Conservation (phyloP, 1,284 basidiomycete species). For the Lentinula novae-zelandiae region DNA sequence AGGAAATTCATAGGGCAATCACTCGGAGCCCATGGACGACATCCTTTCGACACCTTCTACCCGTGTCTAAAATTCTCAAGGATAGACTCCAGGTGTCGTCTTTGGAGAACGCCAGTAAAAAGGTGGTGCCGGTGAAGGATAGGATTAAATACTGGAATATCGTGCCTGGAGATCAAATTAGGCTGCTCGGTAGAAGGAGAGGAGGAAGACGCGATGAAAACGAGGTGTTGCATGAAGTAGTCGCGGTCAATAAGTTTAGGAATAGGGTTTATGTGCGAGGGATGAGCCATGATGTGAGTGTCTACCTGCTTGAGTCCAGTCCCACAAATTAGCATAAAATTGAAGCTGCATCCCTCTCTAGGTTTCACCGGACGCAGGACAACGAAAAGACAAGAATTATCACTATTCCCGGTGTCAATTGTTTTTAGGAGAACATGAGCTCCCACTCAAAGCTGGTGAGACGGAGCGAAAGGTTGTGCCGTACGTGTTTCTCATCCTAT, state of each 20-base stretch:
- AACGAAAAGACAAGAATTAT: conserved; percentile 40
- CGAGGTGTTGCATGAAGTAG: conserved; percentile 60
- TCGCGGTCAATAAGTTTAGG: conserved; percentile 66
- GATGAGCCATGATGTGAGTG: conserved; percentile 45
- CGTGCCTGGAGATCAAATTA: conserved; percentile 77
- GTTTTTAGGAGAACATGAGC: conserved; percentile 63
- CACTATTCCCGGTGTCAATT: conserved; percentile 79
- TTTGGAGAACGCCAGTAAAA: conserved; percentile 32
- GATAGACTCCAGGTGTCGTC: conserved; percentile 26
- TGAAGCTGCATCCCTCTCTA: neutral
- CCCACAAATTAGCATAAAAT: no score
- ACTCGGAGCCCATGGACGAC: conserved; percentile 55
- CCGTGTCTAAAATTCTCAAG: conserved; percentile 45
- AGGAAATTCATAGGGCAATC: conserved; percentile 40
- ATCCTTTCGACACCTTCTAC: conserved; percentile 61
- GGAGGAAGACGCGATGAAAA: conserved; percentile 36
- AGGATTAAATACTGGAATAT: conserved; percentile 84
- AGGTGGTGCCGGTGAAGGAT: conserved; percentile 57
- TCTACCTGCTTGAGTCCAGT: neutral
- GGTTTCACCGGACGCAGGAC: neutral
- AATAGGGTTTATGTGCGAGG: conserved; percentile 63
- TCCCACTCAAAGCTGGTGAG: conserved; percentile 43
- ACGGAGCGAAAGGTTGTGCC: conserved; percentile 38
- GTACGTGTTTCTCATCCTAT: conserved; percentile 32
- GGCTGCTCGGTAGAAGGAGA: conserved; percentile 44